phyloP scores from a whole-genome alignment of 2,329 filamentous ascomycete species.

The Zasmidium angulare region DNA sequence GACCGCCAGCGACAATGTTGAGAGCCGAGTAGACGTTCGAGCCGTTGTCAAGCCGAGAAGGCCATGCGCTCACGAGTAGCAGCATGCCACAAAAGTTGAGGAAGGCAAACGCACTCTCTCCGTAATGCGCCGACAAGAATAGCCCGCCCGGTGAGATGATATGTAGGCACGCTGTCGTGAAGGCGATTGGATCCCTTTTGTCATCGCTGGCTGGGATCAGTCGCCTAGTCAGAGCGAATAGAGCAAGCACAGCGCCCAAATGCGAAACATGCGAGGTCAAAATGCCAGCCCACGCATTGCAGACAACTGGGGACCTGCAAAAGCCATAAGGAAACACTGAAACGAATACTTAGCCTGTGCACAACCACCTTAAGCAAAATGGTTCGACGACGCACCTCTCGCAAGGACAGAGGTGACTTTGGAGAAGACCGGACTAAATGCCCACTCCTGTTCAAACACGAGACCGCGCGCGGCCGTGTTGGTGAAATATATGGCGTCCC shows the following conservation, averaged over 20 bases:
- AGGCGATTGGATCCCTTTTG: slow-evolving; percentile 52
- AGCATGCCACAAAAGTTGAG: slow-evolving; percentile 72
- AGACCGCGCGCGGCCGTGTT: slow-evolving; percentile 64
- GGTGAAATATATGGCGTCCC: slow-evolving; percentile 80
- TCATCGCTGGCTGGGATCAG: slow-evolving; percentile 48
- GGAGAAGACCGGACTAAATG: slow-evolving; percentile 65
- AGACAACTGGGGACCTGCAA: slow-evolving; percentile 23
- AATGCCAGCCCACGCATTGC: slow-evolving; percentile 58
- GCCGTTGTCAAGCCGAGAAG: neutral
- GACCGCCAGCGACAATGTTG: slow-evolving; percentile 29
- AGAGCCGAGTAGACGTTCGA: slow-evolving; percentile 26
- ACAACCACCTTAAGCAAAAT: neutral
- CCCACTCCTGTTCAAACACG: slow-evolving; percentile 81
- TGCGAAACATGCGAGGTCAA: slow-evolving; percentile 72
- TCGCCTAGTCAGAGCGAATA: slow-evolving; percentile 65
- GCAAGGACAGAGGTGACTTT: slow-evolving; percentile 43
- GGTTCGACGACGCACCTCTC: slow-evolving; percentile 39
- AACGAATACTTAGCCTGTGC: slow-evolving; percentile 31
- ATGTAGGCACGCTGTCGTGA: slow-evolving; percentile 71
- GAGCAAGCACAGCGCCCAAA: slow-evolving; percentile 68
- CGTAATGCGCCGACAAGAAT: slow-evolving; percentile 84
- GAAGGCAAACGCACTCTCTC: slow-evolving; percentile 75
- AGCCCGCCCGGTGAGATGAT: slow-evolving; percentile 83
- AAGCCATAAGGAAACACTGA: slow-evolving; percentile 21
- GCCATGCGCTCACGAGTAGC: slow-evolving; percentile 58